Percentiles rank a stretch among this genome's conserved stretches.
phyloP scores from a whole-genome alignment of 73 alveolate genomes.

The Blepharisma japonicum region DNA sequence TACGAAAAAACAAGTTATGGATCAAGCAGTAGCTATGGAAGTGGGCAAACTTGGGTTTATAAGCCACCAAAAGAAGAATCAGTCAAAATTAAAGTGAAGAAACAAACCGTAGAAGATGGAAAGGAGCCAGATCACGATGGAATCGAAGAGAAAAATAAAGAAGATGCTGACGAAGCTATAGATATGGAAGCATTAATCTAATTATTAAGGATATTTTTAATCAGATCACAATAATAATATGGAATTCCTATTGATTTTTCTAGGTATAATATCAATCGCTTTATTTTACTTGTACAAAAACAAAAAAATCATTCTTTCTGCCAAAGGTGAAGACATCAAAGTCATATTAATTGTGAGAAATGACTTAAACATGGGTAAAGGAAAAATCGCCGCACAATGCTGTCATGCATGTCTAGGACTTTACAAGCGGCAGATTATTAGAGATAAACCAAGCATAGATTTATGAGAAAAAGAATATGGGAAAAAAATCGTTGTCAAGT shows the following conservation, averaged over 20 bases:
- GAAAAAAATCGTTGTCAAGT: slow-evolving; percentile 82
- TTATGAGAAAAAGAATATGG: slow-evolving; percentile 74
- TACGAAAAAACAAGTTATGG: background rate
- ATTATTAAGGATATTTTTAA: no score
- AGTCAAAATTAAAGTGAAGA: background rate
- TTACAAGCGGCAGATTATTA: slow-evolving; percentile 28
- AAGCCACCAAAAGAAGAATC: slow-evolving; percentile 7
- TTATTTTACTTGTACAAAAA: no score
- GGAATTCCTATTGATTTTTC: no score
- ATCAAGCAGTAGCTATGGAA: background rate
- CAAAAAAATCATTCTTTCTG: background rate
- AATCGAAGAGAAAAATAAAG: no score
- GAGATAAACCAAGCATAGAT: slow-evolving; percentile 45
- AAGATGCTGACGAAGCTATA: no score
- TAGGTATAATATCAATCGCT: no score
- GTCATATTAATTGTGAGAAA: slow-evolving; percentile 93
- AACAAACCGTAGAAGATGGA: background rate
- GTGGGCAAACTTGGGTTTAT: background rate
- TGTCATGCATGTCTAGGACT: slow-evolving; percentile 93
- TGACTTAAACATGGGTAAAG: slow-evolving; percentile 97
- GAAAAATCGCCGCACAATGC: slow-evolving; percentile 97
- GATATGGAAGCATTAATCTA: no score
- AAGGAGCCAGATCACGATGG: no score
- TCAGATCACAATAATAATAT: no score
- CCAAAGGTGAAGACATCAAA: slow-evolving; percentile 60